Base-by-base conservation (phyloP, 1,284 basidiomycete genomes). In the Trametes versicolor region DNA sequence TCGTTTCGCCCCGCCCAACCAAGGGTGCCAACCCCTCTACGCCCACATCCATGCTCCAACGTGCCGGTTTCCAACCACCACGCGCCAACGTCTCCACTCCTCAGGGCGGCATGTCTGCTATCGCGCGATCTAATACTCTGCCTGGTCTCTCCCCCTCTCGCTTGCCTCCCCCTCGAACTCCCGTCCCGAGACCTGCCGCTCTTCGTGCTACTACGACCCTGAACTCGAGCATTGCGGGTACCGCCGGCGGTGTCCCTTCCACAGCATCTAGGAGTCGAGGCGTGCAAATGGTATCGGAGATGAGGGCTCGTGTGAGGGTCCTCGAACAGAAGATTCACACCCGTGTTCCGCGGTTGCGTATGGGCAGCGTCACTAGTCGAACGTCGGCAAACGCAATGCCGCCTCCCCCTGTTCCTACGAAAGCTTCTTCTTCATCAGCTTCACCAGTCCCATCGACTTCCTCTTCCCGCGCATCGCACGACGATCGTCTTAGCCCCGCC, bases 261-360 rank as follows among this genome's bases (percentile, higher is more conserved):
- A 82, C 83, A 9, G 75, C 84, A 12, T 84, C 91, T 10, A 91
- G 83, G 79, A 93, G 85, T 74, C 91, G 87, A 75, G 92, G 92
- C 34, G 92, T 94, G 12, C 92, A 94, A 72, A 94, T 95, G 93
- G 92, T 94, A 2, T 91, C 91, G 32, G 93, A 94, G 74, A 93
- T 94, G 90, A 86, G 93, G 59, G 92, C 91, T 55, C 85, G 90
- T 58, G 92, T 94, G 43, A 87, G 82, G 72, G 91, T 90, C 70
- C 78, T 94, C 52, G 91, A 94, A 73, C 91, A 93, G 78, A 92
- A 91, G 78, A 91, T 94, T 58, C 92, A 93, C 72, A 93, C 91
- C 49, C 89, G 90, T 51, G 92, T 94, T 58, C 93, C 92, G 23
- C 84, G 92, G 61, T 74, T 94, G 59, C 89, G 92, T 10, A 91